Percentiles rank a stretch among this genome's conserved stretches.
phyloP scores from a whole-genome alignment of 495 filamentous ascomycete species.

The Parachaetomium inaequale region DNA sequence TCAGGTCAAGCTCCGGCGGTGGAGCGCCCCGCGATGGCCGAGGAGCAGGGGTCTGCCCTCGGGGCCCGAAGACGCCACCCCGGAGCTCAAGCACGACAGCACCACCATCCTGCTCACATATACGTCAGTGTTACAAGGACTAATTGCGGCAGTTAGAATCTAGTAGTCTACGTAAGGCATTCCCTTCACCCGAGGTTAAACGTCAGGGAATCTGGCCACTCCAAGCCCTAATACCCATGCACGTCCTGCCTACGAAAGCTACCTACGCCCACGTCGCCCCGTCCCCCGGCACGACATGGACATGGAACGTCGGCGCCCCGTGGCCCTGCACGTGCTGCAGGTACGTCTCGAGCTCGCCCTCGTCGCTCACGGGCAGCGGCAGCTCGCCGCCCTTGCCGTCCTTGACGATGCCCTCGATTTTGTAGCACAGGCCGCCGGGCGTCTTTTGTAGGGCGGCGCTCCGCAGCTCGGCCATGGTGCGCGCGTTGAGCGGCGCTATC shows the following conservation, averaged over 20 bases:
- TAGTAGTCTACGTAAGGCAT: not conserved
- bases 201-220: too few relatives aligned
- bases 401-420: slow-evolving; percentile 64
- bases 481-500: slow-evolving; percentile 56
- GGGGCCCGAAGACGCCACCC: not conserved
- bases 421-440: slow-evolving; percentile 51
- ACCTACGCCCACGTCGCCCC: slow-evolving; percentile 8
- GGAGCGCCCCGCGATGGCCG: slow-evolving; percentile 3
- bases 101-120: not conserved
- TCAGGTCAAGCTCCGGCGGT: not conserved
- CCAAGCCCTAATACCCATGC: not conserved
- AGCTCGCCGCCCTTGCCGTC: slow-evolving; percentile 55
- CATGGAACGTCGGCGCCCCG: slow-evolving; percentile 64
- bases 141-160: not conserved
- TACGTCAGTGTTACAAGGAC: not conserved
- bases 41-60: not conserved
- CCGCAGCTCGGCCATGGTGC: slow-evolving; percentile 55
- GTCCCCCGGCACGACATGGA: slow-evolving; percentile 32
- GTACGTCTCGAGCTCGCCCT: slow-evolving; percentile 68
- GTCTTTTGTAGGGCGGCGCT: slow-evolving; percentile 53
- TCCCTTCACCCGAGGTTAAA: not conserved
- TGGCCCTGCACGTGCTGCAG: slow-evolving; percentile 55
- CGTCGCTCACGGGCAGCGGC: slow-evolving; percentile 57
- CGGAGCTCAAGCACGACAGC: not conserved
- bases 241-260: not conserved